These are phyloP conservation scores for Saccharomycopsis malanga DNA, from an alignment of 805 yeast genomes.

Conservation along the genomic window DNA sequence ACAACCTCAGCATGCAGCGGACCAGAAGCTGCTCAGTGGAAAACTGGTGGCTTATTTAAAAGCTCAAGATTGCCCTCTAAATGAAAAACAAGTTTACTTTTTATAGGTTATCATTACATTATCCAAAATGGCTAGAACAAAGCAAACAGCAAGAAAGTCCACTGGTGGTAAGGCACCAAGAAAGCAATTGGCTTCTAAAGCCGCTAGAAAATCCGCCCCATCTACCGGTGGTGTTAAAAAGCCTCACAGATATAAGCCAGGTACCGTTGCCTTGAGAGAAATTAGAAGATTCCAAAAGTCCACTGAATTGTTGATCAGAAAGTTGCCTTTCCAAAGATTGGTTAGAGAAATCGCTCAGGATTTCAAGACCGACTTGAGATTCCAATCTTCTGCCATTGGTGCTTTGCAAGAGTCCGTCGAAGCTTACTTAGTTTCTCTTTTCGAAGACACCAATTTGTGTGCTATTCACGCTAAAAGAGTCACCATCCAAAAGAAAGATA, in stretches of 20 bases:
- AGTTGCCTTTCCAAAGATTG: conserved; percentile 94
- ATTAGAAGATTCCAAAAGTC: conserved; percentile 96
- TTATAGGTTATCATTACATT: too few relatives aligned
- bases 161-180: conserved; percentile 97
- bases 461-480: conserved; percentile 99
- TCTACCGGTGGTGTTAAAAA: conserved; percentile 88
- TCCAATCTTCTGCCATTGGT: conserved; percentile 96
- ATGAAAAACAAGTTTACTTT: too few relatives aligned
- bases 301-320: conserved; percentile 90
- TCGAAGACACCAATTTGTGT: conserved; percentile 97
- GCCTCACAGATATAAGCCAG: conserved; percentile 96
- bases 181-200: conserved; percentile 87
- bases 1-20: too few relatives aligned
- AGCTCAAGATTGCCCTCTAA: too few relatives aligned
- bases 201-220: conserved; percentile 92
- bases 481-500: conserved; percentile 96
- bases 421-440: conserved; percentile 92
- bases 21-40: too few relatives aligned
- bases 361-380: conserved; percentile 87
- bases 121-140: conserved; percentile 75
- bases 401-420: conserved; percentile 98
- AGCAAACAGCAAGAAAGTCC: conserved; percentile 91
- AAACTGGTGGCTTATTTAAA: too few relatives aligned
- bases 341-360: conserved; percentile 95
- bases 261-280: conserved; percentile 94